These are phyloP conservation scores for Sporothrix sp. DNA, from an alignment of 2,329 filamentous ascomycete genomes.

Conservation along the genomic window DNA sequence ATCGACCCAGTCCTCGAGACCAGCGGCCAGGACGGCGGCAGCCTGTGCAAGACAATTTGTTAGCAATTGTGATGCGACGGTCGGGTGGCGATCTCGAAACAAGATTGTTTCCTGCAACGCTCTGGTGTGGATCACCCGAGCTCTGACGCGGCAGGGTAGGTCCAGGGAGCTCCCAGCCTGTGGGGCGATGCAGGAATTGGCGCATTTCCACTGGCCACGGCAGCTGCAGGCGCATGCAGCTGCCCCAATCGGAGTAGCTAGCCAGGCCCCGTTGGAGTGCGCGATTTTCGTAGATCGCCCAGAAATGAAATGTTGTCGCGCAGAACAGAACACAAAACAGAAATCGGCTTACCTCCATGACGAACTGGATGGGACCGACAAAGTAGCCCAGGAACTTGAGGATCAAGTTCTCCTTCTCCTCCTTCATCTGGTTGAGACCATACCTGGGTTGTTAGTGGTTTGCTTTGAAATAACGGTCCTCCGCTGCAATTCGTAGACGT, in stretches of 20 bases:
- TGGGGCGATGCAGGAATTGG: constrained; percentile 4
- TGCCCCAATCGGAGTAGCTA: constrained; percentile 9
- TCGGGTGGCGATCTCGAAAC: constrained; percentile 15
- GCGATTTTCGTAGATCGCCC: constrained; percentile 13
- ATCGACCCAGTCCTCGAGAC: constrained; percentile 84
- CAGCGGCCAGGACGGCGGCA: constrained; percentile 70
- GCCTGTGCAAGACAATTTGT: constrained; percentile 32
- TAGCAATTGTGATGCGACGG: neutral
- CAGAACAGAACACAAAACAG: neutral
- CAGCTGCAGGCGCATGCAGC: neutral
- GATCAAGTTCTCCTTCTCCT: constrained; percentile 76
- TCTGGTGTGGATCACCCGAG: constrained; percentile 1
- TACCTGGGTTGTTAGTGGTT: constrained; percentile 26
- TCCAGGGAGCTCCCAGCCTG: constrained; percentile 1
- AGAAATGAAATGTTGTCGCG: neutral
- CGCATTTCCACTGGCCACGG: constrained; percentile 1
- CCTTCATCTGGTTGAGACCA: constrained; percentile 78
- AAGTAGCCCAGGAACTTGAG: constrained; percentile 80
- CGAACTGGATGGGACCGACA: constrained; percentile 82
- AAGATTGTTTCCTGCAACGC: neutral
- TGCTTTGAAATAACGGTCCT: no score
- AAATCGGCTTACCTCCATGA: constrained; percentile 65
- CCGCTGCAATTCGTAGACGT: no score
- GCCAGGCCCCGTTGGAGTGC: neutral
- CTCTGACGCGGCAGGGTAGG: neutral